Evolutionary conservation across 163 green algal genomes (phyloP).

Genomic region (Scenedesmus sp.): DNA sequence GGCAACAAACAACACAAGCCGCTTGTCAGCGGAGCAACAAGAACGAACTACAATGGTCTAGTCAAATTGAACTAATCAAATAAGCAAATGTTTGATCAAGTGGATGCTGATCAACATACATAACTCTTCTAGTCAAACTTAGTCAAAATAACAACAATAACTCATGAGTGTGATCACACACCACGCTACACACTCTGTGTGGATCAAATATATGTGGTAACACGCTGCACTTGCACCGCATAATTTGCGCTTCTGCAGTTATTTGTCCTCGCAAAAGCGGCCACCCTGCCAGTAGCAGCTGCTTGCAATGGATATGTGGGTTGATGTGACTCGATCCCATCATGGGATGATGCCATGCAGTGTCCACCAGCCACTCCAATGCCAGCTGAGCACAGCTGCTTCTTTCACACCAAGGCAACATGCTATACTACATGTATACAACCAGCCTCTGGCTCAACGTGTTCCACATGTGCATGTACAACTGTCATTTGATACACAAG

Average conservation of each 20-base stretch:
- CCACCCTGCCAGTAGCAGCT: not conserved
- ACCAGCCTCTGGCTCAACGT: not conserved
- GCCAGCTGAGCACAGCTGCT: not conserved
- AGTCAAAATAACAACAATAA: not conserved
- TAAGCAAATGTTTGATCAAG: not conserved
- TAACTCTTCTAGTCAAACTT: constrained; percentile 7
- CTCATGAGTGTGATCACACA: no score
- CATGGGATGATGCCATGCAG: no score
- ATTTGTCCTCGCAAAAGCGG: not conserved
- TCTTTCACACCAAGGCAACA: not conserved
- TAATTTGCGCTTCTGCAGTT: not conserved
- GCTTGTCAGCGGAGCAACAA: not conserved
- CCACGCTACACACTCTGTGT: not conserved
- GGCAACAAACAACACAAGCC: not conserved
- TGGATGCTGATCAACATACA: not conserved
- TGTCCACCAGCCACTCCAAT: no score
- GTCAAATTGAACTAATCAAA: not conserved
- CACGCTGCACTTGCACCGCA: not conserved
- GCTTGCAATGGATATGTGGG: not conserved
- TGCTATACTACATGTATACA: not conserved
- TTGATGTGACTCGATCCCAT: no score
- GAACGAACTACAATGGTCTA: not conserved
- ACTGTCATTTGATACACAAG: no score
- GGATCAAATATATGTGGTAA: not conserved
- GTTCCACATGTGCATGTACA: no score